Percentiles rank a stretch among this genome's conserved stretches.
phyloP scores from a whole-genome alignment of 805 yeast genomes.

The Ogataea methanolica region DNA sequence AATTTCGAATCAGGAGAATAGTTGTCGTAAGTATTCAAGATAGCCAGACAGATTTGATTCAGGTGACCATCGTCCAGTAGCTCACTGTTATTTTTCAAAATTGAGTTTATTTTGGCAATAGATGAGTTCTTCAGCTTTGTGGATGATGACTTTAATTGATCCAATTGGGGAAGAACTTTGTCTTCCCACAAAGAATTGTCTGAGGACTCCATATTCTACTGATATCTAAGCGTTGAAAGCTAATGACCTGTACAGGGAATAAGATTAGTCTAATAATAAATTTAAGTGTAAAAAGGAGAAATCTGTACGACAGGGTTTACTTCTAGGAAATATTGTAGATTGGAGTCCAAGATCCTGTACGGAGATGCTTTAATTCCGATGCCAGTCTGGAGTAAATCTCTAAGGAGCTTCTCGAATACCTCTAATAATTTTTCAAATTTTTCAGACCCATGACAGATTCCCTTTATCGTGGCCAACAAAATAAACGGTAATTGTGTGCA shows the following conservation, averaged over 20 bases:
- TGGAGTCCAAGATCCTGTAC: no score
- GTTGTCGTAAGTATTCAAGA: conserved; percentile 45
- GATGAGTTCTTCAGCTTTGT: conserved; percentile 32
- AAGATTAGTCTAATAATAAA: no score
- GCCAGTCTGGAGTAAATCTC: background rate
- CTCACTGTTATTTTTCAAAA: conserved; percentile 20
- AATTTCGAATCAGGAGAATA: conserved; percentile 47
- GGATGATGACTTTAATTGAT: conserved; percentile 29
- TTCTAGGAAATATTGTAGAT: no score
- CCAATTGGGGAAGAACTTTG: conserved; percentile 13
- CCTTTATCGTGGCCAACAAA: background rate
- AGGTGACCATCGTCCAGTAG: conserved; percentile 19
- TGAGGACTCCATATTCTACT: conserved; percentile 1
- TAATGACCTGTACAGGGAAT: background rate
- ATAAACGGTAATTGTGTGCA: background rate
- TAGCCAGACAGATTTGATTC: conserved; percentile 27
- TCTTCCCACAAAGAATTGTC: background rate
- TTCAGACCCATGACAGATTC: background rate
- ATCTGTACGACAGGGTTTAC: no score
- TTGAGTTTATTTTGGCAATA: conserved; percentile 27
- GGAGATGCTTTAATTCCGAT: background rate
- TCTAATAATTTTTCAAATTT: background rate
- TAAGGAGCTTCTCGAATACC: background rate
- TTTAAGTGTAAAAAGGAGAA: no score
- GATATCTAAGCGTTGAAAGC: background rate